phyloP scores from a whole-genome alignment of 1,284 basidiomycete genomes.

The Cutaneotrichosporon arboriforme region DNA sequence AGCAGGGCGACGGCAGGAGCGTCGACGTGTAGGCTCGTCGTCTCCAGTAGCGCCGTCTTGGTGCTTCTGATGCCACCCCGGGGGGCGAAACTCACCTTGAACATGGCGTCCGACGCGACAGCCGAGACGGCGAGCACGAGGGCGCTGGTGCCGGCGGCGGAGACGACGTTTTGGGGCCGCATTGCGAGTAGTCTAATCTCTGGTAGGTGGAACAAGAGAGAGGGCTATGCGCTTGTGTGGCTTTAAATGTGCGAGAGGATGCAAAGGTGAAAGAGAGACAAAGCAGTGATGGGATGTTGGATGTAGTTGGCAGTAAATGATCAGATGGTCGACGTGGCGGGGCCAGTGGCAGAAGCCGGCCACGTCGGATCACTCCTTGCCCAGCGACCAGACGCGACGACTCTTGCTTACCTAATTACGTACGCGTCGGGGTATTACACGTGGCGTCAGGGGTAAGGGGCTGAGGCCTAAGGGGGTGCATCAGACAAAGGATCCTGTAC shows the following conservation, averaged over 20 bases:
- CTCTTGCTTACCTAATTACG: too few relatives aligned
- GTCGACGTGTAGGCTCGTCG: too few relatives aligned
- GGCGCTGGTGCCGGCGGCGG: conserved; percentile 40
- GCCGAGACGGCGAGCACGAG: conserved; percentile 36
- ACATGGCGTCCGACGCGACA: conserved; percentile 32
- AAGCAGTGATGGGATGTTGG: neutral
- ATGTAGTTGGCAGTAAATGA: neutral
- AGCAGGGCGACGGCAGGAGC: too few relatives aligned
- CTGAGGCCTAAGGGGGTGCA: too few relatives aligned
- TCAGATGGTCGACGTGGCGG: conserved; percentile 10
- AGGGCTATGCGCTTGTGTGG: neutral
- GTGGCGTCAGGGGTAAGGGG: too few relatives aligned
- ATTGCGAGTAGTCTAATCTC: conserved; percentile 19
- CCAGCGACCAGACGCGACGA: too few relatives aligned
- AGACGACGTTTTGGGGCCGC: conserved; percentile 42
- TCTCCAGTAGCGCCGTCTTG: too few relatives aligned
- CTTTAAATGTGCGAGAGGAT: neutral
- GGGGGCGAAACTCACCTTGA: conserved; percentile 31
- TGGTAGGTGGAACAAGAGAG: neutral
- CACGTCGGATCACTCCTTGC: too few relatives aligned
- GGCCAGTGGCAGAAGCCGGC: too few relatives aligned
- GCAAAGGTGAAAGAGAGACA: conserved; percentile 1
- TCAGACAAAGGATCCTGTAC: too few relatives aligned
- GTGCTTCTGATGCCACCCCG: too few relatives aligned
- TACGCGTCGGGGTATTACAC: too few relatives aligned